A percentile compares a stretch with the other conserved stretches of the same genome.
phyloP scores from a whole-genome alignment of 2,329 filamentous ascomycete genomes.

The Beauveria medogensis region DNA sequence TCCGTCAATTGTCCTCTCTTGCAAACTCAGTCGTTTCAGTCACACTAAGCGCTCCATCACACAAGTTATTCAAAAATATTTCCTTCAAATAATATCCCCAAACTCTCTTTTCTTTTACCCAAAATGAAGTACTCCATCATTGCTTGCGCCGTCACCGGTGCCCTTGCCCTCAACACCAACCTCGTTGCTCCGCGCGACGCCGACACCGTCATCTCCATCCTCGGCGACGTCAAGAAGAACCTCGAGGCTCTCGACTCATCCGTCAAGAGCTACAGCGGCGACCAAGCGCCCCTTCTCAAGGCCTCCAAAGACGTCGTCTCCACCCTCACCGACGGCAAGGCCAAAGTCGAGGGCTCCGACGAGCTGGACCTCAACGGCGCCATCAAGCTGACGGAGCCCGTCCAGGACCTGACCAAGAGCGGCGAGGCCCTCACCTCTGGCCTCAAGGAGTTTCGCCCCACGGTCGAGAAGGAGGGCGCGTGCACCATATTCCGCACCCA shows the following conservation, averaged over 20 bases:
- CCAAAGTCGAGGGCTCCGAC: constrained; percentile 1
- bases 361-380: constrained; percentile 4
- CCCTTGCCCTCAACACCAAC: background rate
- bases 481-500: constrained; percentile 13
- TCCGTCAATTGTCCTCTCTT: background rate
- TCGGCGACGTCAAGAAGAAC: constrained; percentile 2
- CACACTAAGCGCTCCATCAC: background rate
- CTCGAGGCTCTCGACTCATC: constrained; percentile 1
- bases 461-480: constrained; percentile 3
- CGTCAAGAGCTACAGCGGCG: constrained; percentile 3
- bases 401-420: constrained; percentile 5
- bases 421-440: background rate
- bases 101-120: background rate
- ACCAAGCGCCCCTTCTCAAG: constrained; percentile 2
- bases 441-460: background rate
- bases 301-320: constrained; percentile 5
- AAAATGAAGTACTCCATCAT: constrained; percentile 1
- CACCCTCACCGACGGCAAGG: constrained; percentile 5
- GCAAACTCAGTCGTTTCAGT: background rate
- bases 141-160: background rate
- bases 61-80: background rate
- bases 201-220: background rate
- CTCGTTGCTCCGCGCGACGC: background rate
- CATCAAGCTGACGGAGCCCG: constrained; percentile 3
- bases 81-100: background rate